Evolutionary conservation across 2,329 filamentous ascomycete species (phyloP).

Genomic region (Periconia sp.): DNA sequence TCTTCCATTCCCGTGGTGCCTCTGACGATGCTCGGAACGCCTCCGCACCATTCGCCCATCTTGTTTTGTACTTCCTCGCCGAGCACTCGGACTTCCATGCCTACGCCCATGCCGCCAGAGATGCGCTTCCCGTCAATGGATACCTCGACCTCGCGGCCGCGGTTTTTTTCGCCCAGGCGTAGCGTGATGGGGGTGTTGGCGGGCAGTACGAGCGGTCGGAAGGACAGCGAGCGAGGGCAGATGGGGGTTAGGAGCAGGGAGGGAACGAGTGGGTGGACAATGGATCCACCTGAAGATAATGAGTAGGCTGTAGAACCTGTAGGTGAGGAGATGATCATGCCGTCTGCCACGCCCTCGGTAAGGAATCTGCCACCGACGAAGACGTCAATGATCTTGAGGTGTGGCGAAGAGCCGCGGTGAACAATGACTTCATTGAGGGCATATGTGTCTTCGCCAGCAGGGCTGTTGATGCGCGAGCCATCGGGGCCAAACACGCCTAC

Average conservation of each 20-base stretch:
- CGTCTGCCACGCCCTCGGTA: slow-evolving; percentile 93
- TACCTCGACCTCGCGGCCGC: slow-evolving; percentile 57
- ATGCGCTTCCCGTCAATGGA: slow-evolving; percentile 57
- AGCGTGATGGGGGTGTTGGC: slow-evolving; percentile 84
- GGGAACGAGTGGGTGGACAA: slow-evolving; percentile 91
- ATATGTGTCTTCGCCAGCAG: slow-evolving; percentile 55
- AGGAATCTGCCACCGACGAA: slow-evolving; percentile 87
- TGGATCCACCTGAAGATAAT: slow-evolving; percentile 88
- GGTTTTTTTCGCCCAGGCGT: slow-evolving; percentile 70
- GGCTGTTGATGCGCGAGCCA: slow-evolving; percentile 56
- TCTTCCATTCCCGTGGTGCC: slow-evolving; percentile 48
- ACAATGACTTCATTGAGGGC: slow-evolving; percentile 97
- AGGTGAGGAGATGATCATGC: slow-evolving; percentile 91
- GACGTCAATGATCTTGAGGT: slow-evolving; percentile 90
- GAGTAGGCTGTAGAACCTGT: slow-evolving; percentile 96
- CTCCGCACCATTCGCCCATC: slow-evolving; percentile 68
- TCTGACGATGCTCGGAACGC: slow-evolving; percentile 90
- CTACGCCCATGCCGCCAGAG: slow-evolving; percentile 49
- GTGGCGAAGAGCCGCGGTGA: slow-evolving; percentile 86
- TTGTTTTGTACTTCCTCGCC: slow-evolving; percentile 72
- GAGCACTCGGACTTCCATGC: slow-evolving; percentile 81
- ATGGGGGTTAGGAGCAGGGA: slow-evolving; percentile 92
- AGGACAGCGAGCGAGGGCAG: slow-evolving; percentile 88
- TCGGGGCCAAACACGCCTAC: slow-evolving; percentile 80
- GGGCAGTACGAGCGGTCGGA: slow-evolving; percentile 88